These are phyloP conservation scores for Fonsecaea pugnacius DNA, from an alignment of 2,329 filamentous ascomycete genomes.

Conservation along the genomic window DNA sequence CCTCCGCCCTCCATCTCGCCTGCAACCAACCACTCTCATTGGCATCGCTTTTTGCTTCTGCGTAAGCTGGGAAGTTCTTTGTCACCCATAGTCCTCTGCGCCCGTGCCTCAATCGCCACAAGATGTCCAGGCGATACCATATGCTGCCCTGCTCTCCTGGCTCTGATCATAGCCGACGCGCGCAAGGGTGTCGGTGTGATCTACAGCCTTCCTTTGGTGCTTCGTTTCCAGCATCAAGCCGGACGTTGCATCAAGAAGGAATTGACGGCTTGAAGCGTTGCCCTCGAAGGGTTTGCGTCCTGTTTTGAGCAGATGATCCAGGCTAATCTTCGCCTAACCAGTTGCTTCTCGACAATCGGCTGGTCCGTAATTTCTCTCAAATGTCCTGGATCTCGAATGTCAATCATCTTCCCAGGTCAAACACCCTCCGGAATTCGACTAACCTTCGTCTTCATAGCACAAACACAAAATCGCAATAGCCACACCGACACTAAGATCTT, in stretches of 20 bases:
- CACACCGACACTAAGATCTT: conserved; percentile 77
- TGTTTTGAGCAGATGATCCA: conserved; percentile 80
- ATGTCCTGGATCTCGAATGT: conserved; percentile 15
- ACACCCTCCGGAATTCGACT: conserved; percentile 18
- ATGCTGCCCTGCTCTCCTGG: neutral
- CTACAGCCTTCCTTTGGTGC: neutral
- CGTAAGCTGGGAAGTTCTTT: neutral
- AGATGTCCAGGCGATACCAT: neutral
- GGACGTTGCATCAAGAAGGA: conserved; percentile 73
- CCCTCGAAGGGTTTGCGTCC: conserved; percentile 78
- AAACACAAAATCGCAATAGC: conserved; percentile 77
- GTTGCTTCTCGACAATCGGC: conserved; percentile 67
- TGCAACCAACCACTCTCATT: neutral
- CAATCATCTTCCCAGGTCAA: conserved; percentile 8
- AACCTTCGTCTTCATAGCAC: conserved; percentile 69
- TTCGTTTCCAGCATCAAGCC: conserved; percentile 26
- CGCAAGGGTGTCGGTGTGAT: neutral
- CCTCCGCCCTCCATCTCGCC: neutral
- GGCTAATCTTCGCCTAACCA: conserved; percentile 77
- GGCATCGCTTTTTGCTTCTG: neutral
- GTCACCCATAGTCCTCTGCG: neutral
- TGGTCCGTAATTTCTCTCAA: conserved; percentile 23
- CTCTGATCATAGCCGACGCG: neutral
- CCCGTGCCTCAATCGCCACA: neutral
- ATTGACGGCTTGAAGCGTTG: conserved; percentile 89